A percentile compares a stretch with the other conserved stretches of the same genome.
These are phyloP conservation scores for Aspergillus alliaceus DNA, from an alignment of 2,329 filamentous ascomycete genomes.

Conservation along the genomic window DNA sequence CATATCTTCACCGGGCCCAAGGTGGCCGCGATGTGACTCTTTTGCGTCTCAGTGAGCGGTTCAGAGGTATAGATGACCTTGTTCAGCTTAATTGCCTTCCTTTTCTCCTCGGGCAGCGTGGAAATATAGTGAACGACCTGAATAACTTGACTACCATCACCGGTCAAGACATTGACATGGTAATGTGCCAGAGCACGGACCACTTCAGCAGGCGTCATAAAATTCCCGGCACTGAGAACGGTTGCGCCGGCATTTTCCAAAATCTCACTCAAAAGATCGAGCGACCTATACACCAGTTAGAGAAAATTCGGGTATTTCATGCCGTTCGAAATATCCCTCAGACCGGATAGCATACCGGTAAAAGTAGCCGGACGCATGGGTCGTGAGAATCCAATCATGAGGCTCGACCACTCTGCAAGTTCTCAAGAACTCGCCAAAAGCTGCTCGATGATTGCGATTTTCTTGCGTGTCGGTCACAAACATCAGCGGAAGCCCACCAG, in stretches of 20 bases:
- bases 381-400: slow-evolving; percentile 43
- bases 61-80: slow-evolving; percentile 52
- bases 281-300: slow-evolving; percentile 22
- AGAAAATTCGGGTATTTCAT: background rate
- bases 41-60: slow-evolving; percentile 35
- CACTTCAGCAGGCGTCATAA: slow-evolving; percentile 26
- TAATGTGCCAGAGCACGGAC: slow-evolving; percentile 31
- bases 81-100: slow-evolving; percentile 27
- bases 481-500: slow-evolving; percentile 33
- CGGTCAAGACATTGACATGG: slow-evolving; percentile 39
- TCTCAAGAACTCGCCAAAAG: slow-evolving; percentile 34
- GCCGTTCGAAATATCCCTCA: too few species aligned
- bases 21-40: slow-evolving; percentile 28
- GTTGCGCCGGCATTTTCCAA: slow-evolving; percentile 45
- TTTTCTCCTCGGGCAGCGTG: slow-evolving; percentile 20
- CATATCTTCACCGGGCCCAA: slow-evolving; percentile 38
- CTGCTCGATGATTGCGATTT: slow-evolving; percentile 43
- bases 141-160: slow-evolving; percentile 42
- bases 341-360: slow-evolving; percentile 43
- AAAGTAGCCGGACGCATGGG: slow-evolving; percentile 36
- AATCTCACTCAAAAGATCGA: slow-evolving; percentile 43
- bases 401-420: slow-evolving; percentile 30
- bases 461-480: slow-evolving; percentile 44
- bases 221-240: slow-evolving; percentile 38
- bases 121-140: slow-evolving; percentile 39